A percentile compares a stretch with the other conserved stretches of the same genome.
Conservation (phyloP, 2,329 filamentous ascomycete species). For the Cordyceps cateniannulata region DNA sequence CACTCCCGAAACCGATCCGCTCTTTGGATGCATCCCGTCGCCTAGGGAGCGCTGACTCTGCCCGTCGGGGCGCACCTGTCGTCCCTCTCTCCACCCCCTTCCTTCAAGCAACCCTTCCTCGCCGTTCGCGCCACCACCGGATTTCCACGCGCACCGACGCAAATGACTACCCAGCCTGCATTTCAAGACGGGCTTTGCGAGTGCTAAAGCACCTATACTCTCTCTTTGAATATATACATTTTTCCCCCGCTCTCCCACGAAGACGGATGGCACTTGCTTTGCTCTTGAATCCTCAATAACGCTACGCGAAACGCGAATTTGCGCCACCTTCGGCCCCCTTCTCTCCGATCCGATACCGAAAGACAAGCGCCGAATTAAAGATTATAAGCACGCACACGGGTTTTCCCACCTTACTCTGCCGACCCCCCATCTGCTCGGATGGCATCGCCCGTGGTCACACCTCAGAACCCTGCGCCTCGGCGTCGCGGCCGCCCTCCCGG, state of each 20-base stretch:
- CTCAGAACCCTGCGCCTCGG: conserved; percentile 32
- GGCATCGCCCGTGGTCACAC: conserved; percentile 32
- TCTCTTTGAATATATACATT: neutral
- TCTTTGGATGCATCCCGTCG: conserved; percentile 5
- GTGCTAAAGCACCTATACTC: neutral
- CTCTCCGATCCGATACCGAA: neutral
- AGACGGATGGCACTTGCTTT: neutral
- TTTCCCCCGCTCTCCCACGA: neutral
- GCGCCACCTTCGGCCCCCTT: neutral
- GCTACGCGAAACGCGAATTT: neutral
- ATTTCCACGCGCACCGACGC: neutral
- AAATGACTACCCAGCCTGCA: neutral
- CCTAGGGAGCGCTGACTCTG: neutral
- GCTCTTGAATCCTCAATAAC: neutral
- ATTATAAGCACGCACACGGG: neutral
- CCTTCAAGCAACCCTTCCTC: neutral
- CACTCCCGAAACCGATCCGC: neutral
- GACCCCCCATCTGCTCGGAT: neutral
- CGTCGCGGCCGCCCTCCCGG: conserved; percentile 42
- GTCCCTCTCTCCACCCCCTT: neutral
- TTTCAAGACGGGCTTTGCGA: neutral
- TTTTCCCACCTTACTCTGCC: too few species aligned
- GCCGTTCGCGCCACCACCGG: neutral
- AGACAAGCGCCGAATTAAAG: neutral
- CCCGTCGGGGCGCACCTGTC: conserved; percentile 2